These are phyloP conservation scores for Serendipita sp. DNA, from an alignment of 768 basidiomycete genomes.

Conservation along the genomic window DNA sequence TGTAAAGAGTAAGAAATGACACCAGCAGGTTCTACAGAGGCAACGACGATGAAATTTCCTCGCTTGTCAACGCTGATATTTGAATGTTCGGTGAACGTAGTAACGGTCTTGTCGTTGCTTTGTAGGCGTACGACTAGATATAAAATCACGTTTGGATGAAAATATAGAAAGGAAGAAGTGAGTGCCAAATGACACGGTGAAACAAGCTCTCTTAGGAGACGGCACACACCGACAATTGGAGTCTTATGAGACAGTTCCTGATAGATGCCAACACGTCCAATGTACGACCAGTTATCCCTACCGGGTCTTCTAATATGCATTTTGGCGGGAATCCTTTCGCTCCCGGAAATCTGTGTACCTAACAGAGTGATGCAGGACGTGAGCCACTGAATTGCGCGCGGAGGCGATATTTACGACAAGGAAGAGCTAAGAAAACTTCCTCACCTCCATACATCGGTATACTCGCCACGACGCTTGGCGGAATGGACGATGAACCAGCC, in stretches of 20 bases:
- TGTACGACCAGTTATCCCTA: constrained; percentile 63
- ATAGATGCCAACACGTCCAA: constrained; percentile 59
- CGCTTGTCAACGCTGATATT: constrained; percentile 75
- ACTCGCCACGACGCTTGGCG: not conserved
- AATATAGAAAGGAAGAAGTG: not conserved
- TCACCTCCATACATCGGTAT: not conserved
- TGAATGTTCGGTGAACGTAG: constrained; percentile 51
- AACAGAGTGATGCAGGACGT: not conserved
- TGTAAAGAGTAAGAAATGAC: constrained; percentile 68
- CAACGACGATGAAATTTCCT: constrained; percentile 74
- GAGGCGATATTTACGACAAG: not conserved
- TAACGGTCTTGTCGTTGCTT: constrained; percentile 49
- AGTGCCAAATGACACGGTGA: not conserved
- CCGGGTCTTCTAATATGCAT: constrained; percentile 70
- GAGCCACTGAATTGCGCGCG: not conserved
- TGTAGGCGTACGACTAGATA: constrained; percentile 45
- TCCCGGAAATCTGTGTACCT: constrained; percentile 14
- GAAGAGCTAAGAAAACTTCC: not conserved
- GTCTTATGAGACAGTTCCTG: constrained; percentile 62
- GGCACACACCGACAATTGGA: constrained; percentile 56
- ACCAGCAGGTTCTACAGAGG: constrained; percentile 52
- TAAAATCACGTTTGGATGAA: not conserved
- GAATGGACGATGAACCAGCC: not conserved
- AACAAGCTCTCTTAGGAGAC: not conserved
- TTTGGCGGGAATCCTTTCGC: constrained; percentile 68